Evolutionary conservation across 805 yeast genomes (phyloP), one percentile per base, ranked within the genome.

Genomic region (Metschnikowia santaceciliae): DNA sequence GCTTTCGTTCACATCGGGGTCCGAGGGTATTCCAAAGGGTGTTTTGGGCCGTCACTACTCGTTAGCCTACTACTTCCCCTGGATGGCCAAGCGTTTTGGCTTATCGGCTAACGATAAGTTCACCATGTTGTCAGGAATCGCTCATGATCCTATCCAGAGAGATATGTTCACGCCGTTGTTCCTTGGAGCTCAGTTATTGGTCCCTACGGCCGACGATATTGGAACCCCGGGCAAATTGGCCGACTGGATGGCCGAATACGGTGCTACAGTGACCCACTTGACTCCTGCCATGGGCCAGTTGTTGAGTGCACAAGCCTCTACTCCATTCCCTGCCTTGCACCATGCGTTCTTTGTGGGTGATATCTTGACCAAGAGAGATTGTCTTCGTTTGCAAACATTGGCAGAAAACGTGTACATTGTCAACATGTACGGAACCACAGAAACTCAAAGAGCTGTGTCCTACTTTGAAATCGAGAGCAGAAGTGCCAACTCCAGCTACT

Each of bases 201-300:
- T 94, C 32, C 99, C 99, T 47, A 91, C 97, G 13, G 84, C 90
- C 15, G 97, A 94, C 68, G 99, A 94, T 68, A 94, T 94, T 61
- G 99, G 99, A 44, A 94, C 99, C 3, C 99, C 99, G 5, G 99
- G 99, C 32, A 84, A 87, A 63, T 77, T 94, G 49, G 99, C 99
- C 6, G 94, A 89, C 61, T 94, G 99, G 99, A 91, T 94, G 96
- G 81, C 85, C 33, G 83, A 78, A 51, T 82, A 90, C 61, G 88
- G 88, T 14, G 97, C 97, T 26, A 86, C 97, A 1, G 97, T 94
- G 1, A 94, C 99, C 1, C 99, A 94, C 69, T 79, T 94, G 71
- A 94, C 99, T 0, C 99, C 99, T 4, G 99, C 99, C 5, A 94
- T 95, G 99, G 99, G 99, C 54, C 99, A 94, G 71, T 75, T 94